phyloP scores from a whole-genome alignment of 208 protist species.

The Spongospora subterranea region DNA sequence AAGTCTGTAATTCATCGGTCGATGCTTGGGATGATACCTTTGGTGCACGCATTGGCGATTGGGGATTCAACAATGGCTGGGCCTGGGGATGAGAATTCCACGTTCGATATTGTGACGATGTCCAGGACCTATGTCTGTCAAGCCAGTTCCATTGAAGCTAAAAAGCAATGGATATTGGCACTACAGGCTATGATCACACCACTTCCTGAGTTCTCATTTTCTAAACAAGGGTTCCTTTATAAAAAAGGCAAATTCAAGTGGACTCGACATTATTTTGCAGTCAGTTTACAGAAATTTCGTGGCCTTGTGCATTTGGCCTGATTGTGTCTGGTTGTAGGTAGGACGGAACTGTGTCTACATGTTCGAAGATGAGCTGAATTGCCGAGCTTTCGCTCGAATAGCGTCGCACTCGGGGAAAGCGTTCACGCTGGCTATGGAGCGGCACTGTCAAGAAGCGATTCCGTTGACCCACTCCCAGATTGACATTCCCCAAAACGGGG shows the following conservation, averaged over 20 bases:
- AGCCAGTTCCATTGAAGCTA: conserved; percentile 13
- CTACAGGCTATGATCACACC: conserved; percentile 23
- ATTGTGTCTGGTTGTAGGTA: neutral
- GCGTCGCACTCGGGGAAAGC: conserved; percentile 1
- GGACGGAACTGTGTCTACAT: neutral
- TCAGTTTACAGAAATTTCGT: neutral
- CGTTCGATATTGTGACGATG: conserved; percentile 29
- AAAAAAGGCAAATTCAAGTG: conserved; percentile 54
- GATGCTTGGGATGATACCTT: conserved; percentile 4
- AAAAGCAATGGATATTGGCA: conserved; percentile 18
- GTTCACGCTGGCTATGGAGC: conserved; percentile 12
- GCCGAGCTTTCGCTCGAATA: neutral
- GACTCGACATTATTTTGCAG: conserved; percentile 37
- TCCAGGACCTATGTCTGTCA: conserved; percentile 7
- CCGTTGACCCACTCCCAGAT: neutral
- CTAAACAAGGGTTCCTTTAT: conserved; percentile 42
- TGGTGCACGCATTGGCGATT: neutral
- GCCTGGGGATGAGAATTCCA: neutral
- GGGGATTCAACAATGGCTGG: neutral
- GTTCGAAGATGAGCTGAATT: conserved; percentile 25
- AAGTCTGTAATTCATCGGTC: neutral
- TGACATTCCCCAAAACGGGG: neutral
- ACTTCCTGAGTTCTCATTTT: conserved; percentile 43
- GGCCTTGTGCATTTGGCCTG: neutral
- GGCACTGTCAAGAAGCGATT: conserved; percentile 32